A percentile compares a stretch with the other conserved stretches of the same genome.
These are phyloP conservation scores for Tetrapisispora pingtungensis DNA, from an alignment of 805 yeast genomes.

Conservation along the genomic window DNA sequence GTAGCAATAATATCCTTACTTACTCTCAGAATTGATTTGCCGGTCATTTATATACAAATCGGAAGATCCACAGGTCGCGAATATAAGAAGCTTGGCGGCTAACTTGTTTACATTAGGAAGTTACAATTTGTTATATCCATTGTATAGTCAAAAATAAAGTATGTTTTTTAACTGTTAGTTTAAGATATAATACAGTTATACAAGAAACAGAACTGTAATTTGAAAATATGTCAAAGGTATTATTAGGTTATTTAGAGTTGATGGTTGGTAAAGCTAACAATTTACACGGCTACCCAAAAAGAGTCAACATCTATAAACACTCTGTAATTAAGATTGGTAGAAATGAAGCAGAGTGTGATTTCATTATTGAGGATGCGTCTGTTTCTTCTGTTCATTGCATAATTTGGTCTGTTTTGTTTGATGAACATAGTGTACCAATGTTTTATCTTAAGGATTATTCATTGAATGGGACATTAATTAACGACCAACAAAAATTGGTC, in stretches of 20 bases:
- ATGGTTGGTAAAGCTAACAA: conserved; percentile 1
- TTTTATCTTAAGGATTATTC: conserved; percentile 43
- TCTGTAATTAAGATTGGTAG: conserved; percentile 38
- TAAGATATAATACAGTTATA: too few species aligned
- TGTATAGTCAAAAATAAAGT: too few species aligned
- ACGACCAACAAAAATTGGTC: conserved; percentile 25
- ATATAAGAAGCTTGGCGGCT: too few species aligned
- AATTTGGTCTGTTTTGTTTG: conserved; percentile 42
- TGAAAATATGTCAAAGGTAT: not conserved
- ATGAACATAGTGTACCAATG: conserved; percentile 36
- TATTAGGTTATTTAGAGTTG: conserved; percentile 17
- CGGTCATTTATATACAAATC: too few species aligned
- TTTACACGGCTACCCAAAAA: conserved; percentile 1
- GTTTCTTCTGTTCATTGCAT: conserved; percentile 40
- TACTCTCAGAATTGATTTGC: too few species aligned
- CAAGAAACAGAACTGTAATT: not conserved
- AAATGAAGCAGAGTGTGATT: conserved; percentile 22
- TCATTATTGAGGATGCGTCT: conserved; percentile 30
- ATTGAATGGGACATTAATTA: conserved; percentile 41
- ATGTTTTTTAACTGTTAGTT: too few species aligned
- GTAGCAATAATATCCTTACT: too few species aligned
- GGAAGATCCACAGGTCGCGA: too few species aligned
- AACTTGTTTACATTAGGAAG: too few species aligned
- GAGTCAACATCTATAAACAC: conserved; percentile 23
- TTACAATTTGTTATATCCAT: too few species aligned